Percentiles rank a stretch among this genome's conserved stretches.
These are phyloP conservation scores for Mrakiaceae sp. DNA, from an alignment of 1,284 basidiomycete genomes.

Conservation along the genomic window DNA sequence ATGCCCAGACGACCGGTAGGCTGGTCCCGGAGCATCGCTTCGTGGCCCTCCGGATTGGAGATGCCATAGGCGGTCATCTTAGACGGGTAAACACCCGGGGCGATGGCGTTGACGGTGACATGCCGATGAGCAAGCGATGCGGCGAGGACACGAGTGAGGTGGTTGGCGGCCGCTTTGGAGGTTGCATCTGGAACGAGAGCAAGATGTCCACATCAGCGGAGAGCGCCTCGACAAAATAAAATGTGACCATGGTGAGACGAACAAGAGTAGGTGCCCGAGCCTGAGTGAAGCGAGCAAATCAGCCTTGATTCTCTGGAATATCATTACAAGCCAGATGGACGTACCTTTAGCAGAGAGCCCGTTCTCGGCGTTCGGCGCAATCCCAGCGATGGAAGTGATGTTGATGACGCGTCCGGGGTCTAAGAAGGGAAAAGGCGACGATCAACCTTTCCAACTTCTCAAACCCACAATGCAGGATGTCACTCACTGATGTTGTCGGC, in stretches of 20 bases:
- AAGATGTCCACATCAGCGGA: too few relatives aligned
- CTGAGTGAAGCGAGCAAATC: not conserved
- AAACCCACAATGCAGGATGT: not conserved
- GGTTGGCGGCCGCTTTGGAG: conserved; percentile 63
- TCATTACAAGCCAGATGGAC: too few relatives aligned
- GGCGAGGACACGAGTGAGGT: conserved; percentile 64
- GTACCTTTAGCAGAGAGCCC: not conserved
- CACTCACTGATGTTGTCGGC: conserved; percentile 40
- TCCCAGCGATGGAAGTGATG: conserved; percentile 62
- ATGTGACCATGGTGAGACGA: too few relatives aligned
- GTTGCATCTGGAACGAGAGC: conserved; percentile 46
- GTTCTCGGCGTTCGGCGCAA: conserved; percentile 38
- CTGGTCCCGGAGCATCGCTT: conserved; percentile 43
- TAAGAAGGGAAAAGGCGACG: not conserved
- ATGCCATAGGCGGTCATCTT: conserved; percentile 76
- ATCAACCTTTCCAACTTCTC: too few relatives aligned
- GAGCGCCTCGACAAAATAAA: too few relatives aligned
- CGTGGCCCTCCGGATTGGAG: conserved; percentile 39
- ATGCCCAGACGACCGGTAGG: conserved; percentile 44
- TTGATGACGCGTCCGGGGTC: conserved; percentile 69
- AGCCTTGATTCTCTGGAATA: too few relatives aligned
- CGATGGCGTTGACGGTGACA: conserved; percentile 74
- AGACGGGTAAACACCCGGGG: conserved; percentile 53
- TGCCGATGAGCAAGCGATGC: conserved; percentile 50
- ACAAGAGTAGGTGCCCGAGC: not conserved